Evolutionary conservation across 768 basidiomycete genomes (phyloP).

Genomic region (Chalciporus pseudorubinellus): DNA sequence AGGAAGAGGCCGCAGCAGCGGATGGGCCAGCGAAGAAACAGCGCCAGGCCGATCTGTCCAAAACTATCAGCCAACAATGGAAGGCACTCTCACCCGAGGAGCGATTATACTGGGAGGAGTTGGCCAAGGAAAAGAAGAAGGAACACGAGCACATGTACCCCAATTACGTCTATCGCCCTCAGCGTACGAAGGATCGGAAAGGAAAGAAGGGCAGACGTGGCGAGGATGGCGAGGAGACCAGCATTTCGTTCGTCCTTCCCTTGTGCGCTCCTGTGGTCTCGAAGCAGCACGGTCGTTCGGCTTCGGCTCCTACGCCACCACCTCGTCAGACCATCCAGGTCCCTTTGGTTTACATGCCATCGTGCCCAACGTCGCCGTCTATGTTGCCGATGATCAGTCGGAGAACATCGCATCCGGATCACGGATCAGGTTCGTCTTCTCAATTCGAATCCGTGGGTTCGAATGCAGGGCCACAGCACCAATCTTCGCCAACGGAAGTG

Average conservation of each 20-base stretch:
- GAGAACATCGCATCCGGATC: constrained; percentile 52
- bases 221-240: constrained; percentile 48
- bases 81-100: constrained; percentile 64
- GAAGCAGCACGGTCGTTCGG: constrained; percentile 45
- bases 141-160: constrained; percentile 76
- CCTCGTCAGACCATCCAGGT: constrained; percentile 69
- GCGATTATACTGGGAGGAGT: constrained; percentile 68
- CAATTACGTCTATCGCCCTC: constrained; percentile 76
- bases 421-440: constrained; percentile 41
- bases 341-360: constrained; percentile 61
- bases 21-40: constrained; percentile 61
- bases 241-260: constrained; percentile 47
- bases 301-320: constrained; percentile 62
- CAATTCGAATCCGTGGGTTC: constrained; percentile 57
- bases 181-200: constrained; percentile 50
- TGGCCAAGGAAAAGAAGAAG: constrained; percentile 77
- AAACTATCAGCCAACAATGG: constrained; percentile 82
- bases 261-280: constrained; percentile 38
- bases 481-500: constrained; percentile 31
- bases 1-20: constrained; percentile 41
- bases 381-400: constrained; percentile 55
- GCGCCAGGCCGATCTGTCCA: constrained; percentile 75
- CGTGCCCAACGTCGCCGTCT: constrained; percentile 64
- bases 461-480: constrained; percentile 41
- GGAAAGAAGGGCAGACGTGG: constrained; percentile 41